Base-by-base conservation (phyloP, 1,284 basidiomycete genomes). In the Heterobasidion occidentale region DNA sequence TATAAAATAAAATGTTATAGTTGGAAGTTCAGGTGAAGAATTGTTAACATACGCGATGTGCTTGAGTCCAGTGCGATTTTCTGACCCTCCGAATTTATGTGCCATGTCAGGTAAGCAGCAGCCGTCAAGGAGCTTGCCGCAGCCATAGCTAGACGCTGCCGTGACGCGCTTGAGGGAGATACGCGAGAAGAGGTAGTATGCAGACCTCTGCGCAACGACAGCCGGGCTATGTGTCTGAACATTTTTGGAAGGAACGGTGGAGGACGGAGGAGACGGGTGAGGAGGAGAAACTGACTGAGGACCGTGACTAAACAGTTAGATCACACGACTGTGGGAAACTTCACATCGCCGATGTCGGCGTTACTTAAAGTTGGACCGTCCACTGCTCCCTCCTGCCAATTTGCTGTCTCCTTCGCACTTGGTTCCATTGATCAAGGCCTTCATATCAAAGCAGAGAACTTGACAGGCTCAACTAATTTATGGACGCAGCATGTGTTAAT, bases 101-200 rank as follows among this genome's bases (percentile, higher is more conserved):
- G 68, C 69, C 69, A 71, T 47, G 64, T 66, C 53, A 81, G 58
- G 66, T 79, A 80, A 5, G 76, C 70, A 49, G 74, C 70, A 12
- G 75, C 73, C 33, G 73, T 73, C 14, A 72, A 72, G 49, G 80
- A 77, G 54, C 70, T 74, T 44, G 74, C 77, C 2, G 79, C 62
- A 12, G 71, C 70, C 46, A 74, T 58, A 59, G 69, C 66, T 12
- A 74, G 51, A 34, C 72, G 69, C 15, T 64, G 61, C 36, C 65
- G 65, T 48, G 55, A 50, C 44, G 46, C 14, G 36, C 47, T 46
- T 42, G 46, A 27, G 33, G 62, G 54, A 9, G 62, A 47, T 36
- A 59, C 57, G 53, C 57, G 67, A 42, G 67, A 45, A 12, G 14
- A 19, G 6, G 53, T 34, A 9, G 36, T 54, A 20, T 54, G 53